Base-by-base conservation (phyloP, 2,329 filamentous ascomycete genomes). In the Alternaria metachromatica region DNA sequence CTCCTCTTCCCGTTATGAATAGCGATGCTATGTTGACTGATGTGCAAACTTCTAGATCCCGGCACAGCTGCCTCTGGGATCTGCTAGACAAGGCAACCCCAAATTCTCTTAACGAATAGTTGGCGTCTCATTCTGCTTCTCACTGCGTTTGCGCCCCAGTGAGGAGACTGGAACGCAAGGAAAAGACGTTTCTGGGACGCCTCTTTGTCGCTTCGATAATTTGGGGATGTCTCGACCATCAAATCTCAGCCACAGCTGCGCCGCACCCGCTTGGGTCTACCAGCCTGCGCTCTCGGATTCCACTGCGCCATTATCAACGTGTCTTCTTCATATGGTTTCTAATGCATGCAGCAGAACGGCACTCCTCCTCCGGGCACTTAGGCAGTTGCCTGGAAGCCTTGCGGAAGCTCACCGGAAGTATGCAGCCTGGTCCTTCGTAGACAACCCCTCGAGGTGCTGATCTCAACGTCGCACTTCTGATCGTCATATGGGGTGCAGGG, bases 21-120 rank as follows among this genome's bases (percentile, higher is more conserved):
- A 28, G 26, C 21, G 53, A 26, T 8, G 9, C 13, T 28, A 18
- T 49, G 10, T 51, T 20, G 21, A 64, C 51, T 61, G 51, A 62
- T 23, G n/a, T 54, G 54, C 48, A 48, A 21, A 53, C 46, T 37
- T 49, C 25, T 59, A 63, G 49, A 59, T 59, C 55, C 41, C 44
- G 21, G 48, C 20, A 43, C 20, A n/a, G 30, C 28, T 30, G 25
- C 7, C 6, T 28, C 21, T 11, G n/a, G 21, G 49, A 30, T 33
- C 18, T 30, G 4, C 18, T n/a, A n/a, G 7, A 20, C n/a, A 51
- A 59, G 13, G 18, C 44, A 25, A 30, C 12, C 11, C 18, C 30
- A 54, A 23, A 21, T 55, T 20, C 30, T 25, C 43, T 50, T 26
- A 20, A 54, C 20, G 43, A 59, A 30, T 13, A 18, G 10, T 21